Conservation (phyloP, 345 rosid genomes). For the Diplotaxis tenuifolia region DNA sequence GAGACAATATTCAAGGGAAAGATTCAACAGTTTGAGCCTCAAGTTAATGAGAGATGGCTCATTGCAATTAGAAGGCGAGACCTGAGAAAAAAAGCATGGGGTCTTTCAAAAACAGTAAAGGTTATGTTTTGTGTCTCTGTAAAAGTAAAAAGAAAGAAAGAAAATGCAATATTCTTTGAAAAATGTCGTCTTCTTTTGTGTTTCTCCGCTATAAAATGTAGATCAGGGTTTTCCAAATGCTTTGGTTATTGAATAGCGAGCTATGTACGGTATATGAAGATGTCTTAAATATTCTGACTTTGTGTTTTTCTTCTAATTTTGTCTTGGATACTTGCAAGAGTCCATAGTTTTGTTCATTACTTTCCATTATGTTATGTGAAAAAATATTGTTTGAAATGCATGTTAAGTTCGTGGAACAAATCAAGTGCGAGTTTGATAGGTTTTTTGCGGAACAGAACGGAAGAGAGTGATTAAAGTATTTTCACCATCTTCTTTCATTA, state of each 20-base stretch:
- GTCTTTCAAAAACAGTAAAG: constrained; percentile 10
- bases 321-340: not conserved
- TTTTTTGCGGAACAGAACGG: not conserved
- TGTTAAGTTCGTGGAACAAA: too few species aligned
- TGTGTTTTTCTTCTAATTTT: not conserved
- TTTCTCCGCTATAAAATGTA: constrained; percentile 16
- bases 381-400: too few species aligned
- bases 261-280: constrained; percentile 23
- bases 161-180: constrained; percentile 27
- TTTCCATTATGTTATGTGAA: too few species aligned
- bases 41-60: constrained; percentile 81
- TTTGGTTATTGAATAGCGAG: constrained; percentile 14
- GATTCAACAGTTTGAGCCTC: constrained; percentile 77
- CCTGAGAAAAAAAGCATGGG: constrained; percentile 2
- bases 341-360: too few species aligned
- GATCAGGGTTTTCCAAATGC: constrained; percentile 16
- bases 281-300: not conserved
- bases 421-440: too few species aligned
- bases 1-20: constrained; percentile 76
- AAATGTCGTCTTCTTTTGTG: constrained; percentile 7
- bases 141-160: constrained; percentile 5
- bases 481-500: not conserved
- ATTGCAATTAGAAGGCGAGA: constrained; percentile 42
- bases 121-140: constrained; percentile 15
- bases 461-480: not conserved